Evolutionary conservation across 2,329 filamentous ascomycete species (phyloP), one percentile per base, ranked within the genome.

Genomic region (Blumeria hordei): DNA sequence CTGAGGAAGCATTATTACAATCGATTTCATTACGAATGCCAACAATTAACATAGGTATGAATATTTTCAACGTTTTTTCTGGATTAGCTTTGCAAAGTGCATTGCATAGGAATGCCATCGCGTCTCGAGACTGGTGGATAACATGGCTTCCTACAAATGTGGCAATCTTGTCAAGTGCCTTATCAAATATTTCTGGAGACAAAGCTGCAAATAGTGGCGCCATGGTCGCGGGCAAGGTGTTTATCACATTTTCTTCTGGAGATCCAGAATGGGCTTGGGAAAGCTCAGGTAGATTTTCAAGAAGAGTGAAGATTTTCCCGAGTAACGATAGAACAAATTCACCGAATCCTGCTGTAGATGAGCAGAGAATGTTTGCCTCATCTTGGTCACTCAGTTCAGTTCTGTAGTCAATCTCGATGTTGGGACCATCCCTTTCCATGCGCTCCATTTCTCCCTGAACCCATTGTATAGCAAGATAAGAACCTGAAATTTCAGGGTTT

Each of bases 51-150:
- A 94, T 87, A 0, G 92, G 92, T 35, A 98, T 75, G 55, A 98
- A 84, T 12, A 87, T 79, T 65, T 88, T 92, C 53, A 98, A 73
- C 0, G 92, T 88, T 70, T 95, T 95, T 65, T 90, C 81, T 0
- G 93, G 88, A 62, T 93, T 86, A 61, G 94, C 87, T 69, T 96
- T 96, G 74, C 92, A 94, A 28, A 98, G 74, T 0, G 87, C 85
- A 67, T 95, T 96, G 69, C 90, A 85, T 55, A 96, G 96, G 75
- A 94, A 98, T 1, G 93, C 92, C 84, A 98, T 95, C 7, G 92
- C 90, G 72, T 98, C 92, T 60, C 90, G 76, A 54, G 92, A 90
- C 68, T 96, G 92, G 63, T 98, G 88, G 16, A 98, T 90, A 52
- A 98, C 92, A 69, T 96, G 92, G 59, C 85, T 85, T 1, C 85